Conservation (phyloP, 352 stramenopile genomes). For the Pythium insidiosum region DNA sequence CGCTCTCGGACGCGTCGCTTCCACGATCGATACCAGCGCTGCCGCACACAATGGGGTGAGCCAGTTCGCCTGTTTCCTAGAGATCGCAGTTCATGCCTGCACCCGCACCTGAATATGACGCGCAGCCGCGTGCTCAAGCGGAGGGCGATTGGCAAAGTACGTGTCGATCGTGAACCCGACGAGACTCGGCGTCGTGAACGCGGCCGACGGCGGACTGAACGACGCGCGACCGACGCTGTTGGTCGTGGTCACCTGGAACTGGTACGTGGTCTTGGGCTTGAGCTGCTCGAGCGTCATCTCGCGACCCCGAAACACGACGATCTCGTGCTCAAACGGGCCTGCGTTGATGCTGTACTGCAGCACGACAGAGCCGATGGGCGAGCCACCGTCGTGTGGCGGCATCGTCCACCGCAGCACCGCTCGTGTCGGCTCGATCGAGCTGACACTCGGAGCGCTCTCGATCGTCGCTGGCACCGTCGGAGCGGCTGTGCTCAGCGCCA, state of each 20-base stretch:
- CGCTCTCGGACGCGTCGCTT: constrained; percentile 2
- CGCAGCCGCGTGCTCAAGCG: constrained; percentile 44
- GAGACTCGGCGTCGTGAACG: constrained; percentile 47
- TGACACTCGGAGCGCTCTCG: constrained; percentile 13
- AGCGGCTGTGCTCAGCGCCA: constrained; percentile 26
- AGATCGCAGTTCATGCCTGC: no score
- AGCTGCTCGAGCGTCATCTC: constrained; percentile 38
- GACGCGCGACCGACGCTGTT: constrained; percentile 30
- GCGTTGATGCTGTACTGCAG: constrained; percentile 42
- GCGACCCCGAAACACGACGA: constrained; percentile 23
- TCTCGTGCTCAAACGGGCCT: constrained; percentile 28
- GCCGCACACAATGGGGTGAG: no score
- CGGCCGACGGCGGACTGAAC: constrained; percentile 27
- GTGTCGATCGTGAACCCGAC: constrained; percentile 53
- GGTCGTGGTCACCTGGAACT: constrained; percentile 37
- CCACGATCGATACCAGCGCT: constrained; percentile 12
- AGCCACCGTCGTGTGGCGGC: constrained; percentile 45
- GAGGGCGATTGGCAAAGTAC: constrained; percentile 43
- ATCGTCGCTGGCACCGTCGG: constrained; percentile 31
- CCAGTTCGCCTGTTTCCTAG: no score
- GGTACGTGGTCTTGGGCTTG: constrained; percentile 41
- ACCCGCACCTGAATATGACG: constrained; percentile 27
- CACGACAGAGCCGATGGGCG: constrained; percentile 28
- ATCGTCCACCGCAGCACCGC: constrained; percentile 28
- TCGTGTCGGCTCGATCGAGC: constrained; percentile 35